These are phyloP conservation scores for Hymenoscyphus linearis DNA, from an alignment of 2,329 filamentous ascomycete species.

Conservation along the genomic window DNA sequence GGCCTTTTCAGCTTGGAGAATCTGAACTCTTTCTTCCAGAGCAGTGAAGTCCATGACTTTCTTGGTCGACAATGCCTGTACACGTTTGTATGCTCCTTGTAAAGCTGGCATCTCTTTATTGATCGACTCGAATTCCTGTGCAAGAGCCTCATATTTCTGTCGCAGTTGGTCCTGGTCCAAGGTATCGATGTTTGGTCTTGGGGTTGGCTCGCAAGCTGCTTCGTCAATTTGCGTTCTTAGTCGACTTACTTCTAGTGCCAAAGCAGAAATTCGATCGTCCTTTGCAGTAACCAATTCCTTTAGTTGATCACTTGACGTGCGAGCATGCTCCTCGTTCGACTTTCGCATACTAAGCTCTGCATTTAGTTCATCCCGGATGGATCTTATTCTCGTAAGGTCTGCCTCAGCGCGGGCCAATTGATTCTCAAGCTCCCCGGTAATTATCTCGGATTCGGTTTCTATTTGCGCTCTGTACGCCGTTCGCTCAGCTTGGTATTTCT, in stretches of 20 bases:
- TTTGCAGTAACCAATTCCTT: slow-evolving; percentile 76
- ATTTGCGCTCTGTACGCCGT: slow-evolving; percentile 75
- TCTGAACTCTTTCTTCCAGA: slow-evolving; percentile 71
- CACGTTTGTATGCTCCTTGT: slow-evolving; percentile 86
- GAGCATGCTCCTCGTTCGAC: slow-evolving; percentile 71
- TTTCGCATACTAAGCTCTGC: slow-evolving; percentile 79
- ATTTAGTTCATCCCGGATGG: slow-evolving; percentile 76
- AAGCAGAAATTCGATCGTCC: slow-evolving; percentile 70
- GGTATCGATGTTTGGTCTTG: slow-evolving; percentile 46
- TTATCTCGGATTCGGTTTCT: slow-evolving; percentile 70
- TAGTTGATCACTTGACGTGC: slow-evolving; percentile 63
- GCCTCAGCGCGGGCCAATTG: slow-evolving; percentile 76
- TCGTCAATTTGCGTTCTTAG: slow-evolving; percentile 53
- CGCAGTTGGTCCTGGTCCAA: slow-evolving; percentile 67
- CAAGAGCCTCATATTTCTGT: slow-evolving; percentile 66
- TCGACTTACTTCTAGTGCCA: slow-evolving; percentile 79
- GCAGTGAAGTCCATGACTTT: slow-evolving; percentile 74
- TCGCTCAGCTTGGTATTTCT: slow-evolving; percentile 79
- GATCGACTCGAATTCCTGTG: slow-evolving; percentile 76
- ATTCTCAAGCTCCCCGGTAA: slow-evolving; percentile 72
- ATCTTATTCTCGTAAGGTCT: slow-evolving; percentile 80
- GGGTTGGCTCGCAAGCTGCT: slow-evolving; percentile 34
- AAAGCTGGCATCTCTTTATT: slow-evolving; percentile 85
- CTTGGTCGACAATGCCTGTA: slow-evolving; percentile 76
- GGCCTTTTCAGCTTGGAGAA: slow-evolving; percentile 79